Conservation (phyloP, 257 asterid genomes). For the Solanum corneliomulleri region DNA sequence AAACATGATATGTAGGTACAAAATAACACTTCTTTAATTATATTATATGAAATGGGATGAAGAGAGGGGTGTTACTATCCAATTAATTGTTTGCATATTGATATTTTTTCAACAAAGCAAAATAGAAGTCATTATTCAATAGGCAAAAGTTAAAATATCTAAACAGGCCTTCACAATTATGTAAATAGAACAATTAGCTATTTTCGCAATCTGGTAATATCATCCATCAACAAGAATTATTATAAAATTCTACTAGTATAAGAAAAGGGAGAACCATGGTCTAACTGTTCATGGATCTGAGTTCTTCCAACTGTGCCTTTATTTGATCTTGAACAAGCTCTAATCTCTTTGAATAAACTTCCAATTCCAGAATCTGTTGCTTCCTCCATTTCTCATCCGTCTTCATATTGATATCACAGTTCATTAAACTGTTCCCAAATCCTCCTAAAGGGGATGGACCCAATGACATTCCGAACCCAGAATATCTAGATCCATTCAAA, state of each 20-base stretch:
- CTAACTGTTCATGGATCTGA: conserved; percentile 55
- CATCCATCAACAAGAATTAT: neutral
- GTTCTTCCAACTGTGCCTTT: conserved; percentile 77
- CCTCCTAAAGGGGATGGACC: conserved; percentile 57
- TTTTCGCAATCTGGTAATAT: conserved; percentile 17
- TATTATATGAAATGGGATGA: too few relatives aligned
- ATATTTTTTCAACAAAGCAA: conserved; percentile 1
- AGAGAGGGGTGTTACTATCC: neutral
- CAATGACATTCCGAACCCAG: conserved; percentile 17
- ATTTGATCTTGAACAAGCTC: conserved; percentile 96
- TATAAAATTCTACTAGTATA: neutral
- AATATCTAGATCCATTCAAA: conserved; percentile 17
- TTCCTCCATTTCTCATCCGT: conserved; percentile 76
- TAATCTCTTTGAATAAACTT: conserved; percentile 79
- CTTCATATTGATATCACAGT: conserved; percentile 26
- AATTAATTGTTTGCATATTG: neutral
- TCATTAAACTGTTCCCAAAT: conserved; percentile 23
- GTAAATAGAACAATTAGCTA: neutral
- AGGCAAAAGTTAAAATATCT: conserved; percentile 23
- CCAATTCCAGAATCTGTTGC: conserved; percentile 93
- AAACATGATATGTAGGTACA: neutral
- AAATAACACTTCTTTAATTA: neutral
- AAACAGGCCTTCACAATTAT: conserved; percentile 8
- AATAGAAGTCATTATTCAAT: conserved; percentile 40
- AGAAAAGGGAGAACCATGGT: neutral